Conservation (phyloP, 306 rosid genomes). For the Quercus agrifolia region DNA sequence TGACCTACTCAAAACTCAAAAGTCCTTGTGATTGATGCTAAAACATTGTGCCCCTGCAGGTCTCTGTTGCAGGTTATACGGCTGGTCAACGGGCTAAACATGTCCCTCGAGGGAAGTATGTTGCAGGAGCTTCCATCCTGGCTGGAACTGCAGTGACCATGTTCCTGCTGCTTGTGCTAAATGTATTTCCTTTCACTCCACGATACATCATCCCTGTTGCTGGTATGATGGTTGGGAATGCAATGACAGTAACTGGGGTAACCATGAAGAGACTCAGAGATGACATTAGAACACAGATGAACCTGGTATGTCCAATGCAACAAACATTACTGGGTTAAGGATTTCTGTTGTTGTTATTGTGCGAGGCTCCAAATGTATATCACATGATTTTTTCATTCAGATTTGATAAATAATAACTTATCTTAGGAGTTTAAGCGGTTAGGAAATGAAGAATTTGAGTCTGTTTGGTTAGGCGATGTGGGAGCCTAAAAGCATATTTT, state of each 20-base stretch:
- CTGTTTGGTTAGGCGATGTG: too few relatives aligned
- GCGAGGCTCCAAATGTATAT: not conserved
- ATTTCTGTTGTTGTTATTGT: too few relatives aligned
- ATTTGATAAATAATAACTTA: too few relatives aligned
- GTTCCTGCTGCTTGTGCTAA: conserved; percentile 55
- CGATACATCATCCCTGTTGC: conserved; percentile 85
- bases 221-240: conserved; percentile 97
- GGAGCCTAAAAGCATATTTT: too few relatives aligned
- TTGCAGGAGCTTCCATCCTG: conserved; percentile 80
- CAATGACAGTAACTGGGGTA: conserved; percentile 96
- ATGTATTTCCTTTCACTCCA: conserved; percentile 90
- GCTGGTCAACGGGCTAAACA: conserved; percentile 93
- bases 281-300: conserved; percentile 69
- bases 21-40: not conserved
- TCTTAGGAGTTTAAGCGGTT: too few relatives aligned
- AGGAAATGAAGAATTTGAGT: too few relatives aligned
- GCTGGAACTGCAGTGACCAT: conserved; percentile 79
- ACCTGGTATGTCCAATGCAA: conserved; percentile 40
- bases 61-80: conserved; percentile 80
- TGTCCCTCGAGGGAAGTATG: conserved; percentile 73
- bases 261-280: conserved; percentile 92
- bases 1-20: too few relatives aligned
- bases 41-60: conserved; percentile 32
- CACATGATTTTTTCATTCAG: not conserved
- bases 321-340: too few relatives aligned